Evolutionary conservation across 352 stramenopile species (phyloP), one percentile per base, ranked within the genome.

Genomic region (Lagenidium sp.): DNA sequence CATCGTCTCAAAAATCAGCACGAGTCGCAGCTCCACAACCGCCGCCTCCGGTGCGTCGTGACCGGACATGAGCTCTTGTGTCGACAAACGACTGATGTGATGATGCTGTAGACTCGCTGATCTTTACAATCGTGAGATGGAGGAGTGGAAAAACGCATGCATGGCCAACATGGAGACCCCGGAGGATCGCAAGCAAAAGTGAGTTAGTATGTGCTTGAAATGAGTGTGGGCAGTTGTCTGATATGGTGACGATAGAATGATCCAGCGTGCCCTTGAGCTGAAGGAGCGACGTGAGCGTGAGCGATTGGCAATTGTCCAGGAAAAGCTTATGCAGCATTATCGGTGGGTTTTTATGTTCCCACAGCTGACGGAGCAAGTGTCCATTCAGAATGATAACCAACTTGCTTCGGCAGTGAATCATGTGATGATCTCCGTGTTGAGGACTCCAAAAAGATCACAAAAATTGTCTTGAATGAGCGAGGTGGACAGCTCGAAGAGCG

Each of bases 161-260:
- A 40, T 87, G 13, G 56, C 60, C 12, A 86, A 85, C 38, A 58
- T 85, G 23, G 78, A 91, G 67, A 87, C 78, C 0, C 70, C 68
- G 5, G 78, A 91, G 28, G 75, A 88, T 18, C 63, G 78, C 44
- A 91, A 91, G 45, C 63, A 79, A 41, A 86, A 84, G 75, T 88
- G 48, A 8, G 60, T 44, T 11, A 20, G 12, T 11, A 4, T n/a
- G n/a, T n/a, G n/a, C n/a, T n/a, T n/a, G n/a, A n/a, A n/a, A n/a
- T n/a, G n/a, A n/a, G n/a, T n/a, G n/a, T n/a, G n/a, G n/a, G n/a
- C n/a, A n/a, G n/a, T n/a, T n/a, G n/a, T n/a, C n/a, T n/a, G n/a
- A n/a, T n/a, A n/a, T n/a, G n/a, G n/a, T n/a, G n/a, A n/a, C n/a
- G n/a, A n/a, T 35, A 83, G 74, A 4, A 91, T 91, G 78, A 85